Conservation (phyloP, 768 basidiomycete genomes). For the Mycena leptocephala region DNA sequence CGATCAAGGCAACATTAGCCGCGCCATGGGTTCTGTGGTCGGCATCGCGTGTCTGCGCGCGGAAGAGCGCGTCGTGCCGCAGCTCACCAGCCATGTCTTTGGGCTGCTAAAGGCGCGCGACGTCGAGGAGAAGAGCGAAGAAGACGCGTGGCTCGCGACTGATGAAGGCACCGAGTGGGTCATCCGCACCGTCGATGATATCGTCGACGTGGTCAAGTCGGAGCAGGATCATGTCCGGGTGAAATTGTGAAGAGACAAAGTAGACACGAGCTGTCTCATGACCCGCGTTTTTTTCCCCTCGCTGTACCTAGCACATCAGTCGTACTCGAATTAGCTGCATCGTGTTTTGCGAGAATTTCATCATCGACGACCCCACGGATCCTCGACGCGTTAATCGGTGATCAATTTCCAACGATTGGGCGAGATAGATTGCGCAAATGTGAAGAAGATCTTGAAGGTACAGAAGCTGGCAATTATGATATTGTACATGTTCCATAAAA, state of each 20-base stretch:
- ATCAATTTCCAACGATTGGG: slow-evolving; percentile 34
- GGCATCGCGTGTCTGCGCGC: slow-evolving; percentile 90
- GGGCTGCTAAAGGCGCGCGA: slow-evolving; percentile 90
- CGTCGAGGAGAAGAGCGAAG: slow-evolving; percentile 71
- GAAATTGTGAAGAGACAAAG: slow-evolving; percentile 68
- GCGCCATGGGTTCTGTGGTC: slow-evolving; percentile 87
- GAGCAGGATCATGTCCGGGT: slow-evolving; percentile 64
- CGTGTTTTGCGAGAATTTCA: slow-evolving; percentile 29
- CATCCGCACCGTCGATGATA: slow-evolving; percentile 84
- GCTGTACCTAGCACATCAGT: slow-evolving; percentile 53
- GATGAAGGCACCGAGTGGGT: slow-evolving; percentile 95
- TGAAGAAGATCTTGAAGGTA: not conserved
- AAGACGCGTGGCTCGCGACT: slow-evolving; percentile 86
- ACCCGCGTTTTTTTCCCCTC: slow-evolving; percentile 22
- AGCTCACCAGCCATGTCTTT: slow-evolving; percentile 91
- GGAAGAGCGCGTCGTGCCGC: slow-evolving; percentile 88
- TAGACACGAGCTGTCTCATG: slow-evolving; percentile 29
- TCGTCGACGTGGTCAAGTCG: slow-evolving; percentile 81
- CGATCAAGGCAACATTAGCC: slow-evolving; percentile 89
- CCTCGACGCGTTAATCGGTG: slow-evolving; percentile 15
- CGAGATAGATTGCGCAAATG: slow-evolving; percentile 13
- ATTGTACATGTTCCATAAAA: slow-evolving; percentile 30
- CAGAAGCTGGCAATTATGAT: slow-evolving; percentile 21
- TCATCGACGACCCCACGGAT: not conserved
- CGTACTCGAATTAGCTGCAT: slow-evolving; percentile 45